A percentile compares a stretch with the other conserved stretches of the same genome.
phyloP scores from a whole-genome alignment of 148 eudicot genomes.

The Spergularia marina region DNA sequence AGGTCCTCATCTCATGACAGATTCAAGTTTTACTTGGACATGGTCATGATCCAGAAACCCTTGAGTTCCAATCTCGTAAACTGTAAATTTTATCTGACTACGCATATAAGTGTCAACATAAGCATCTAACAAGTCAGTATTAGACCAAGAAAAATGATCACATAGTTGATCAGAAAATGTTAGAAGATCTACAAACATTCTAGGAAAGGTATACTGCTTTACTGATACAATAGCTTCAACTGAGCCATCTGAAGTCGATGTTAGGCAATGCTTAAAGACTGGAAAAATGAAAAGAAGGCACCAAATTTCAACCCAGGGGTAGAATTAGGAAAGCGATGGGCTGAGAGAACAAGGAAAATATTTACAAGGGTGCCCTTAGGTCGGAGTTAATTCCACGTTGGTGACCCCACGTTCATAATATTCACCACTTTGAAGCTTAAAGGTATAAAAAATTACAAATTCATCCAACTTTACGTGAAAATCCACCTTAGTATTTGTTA shows the following conservation, averaged over 20 bases:
- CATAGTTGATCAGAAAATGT: neutral
- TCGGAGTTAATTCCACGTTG: neutral
- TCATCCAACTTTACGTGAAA: neutral
- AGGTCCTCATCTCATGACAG: neutral
- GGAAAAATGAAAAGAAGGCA: neutral
- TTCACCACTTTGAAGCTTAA: too few species aligned
- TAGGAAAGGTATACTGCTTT: neutral
- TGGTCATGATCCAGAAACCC: too few species aligned
- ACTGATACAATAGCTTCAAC: neutral
- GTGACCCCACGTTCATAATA: neutral
- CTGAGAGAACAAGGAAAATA: neutral
- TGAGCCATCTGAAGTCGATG: neutral
- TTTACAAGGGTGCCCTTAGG: neutral
- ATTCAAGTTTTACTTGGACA: too few species aligned
- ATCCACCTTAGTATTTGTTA: constrained; percentile 3
- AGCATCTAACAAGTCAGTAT: neutral
- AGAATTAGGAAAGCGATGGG: neutral
- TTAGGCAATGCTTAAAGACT: neutral
- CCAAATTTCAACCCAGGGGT: neutral
- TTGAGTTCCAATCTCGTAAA: too few species aligned
- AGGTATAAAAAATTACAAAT: too few species aligned
- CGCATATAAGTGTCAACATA: neutral
- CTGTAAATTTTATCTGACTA: too few species aligned
- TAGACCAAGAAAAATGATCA: neutral
- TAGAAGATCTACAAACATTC: neutral